Evolutionary conservation across 2,329 filamentous ascomycete species (phyloP).

Genomic region (Nigrospora sphaerica): DNA sequence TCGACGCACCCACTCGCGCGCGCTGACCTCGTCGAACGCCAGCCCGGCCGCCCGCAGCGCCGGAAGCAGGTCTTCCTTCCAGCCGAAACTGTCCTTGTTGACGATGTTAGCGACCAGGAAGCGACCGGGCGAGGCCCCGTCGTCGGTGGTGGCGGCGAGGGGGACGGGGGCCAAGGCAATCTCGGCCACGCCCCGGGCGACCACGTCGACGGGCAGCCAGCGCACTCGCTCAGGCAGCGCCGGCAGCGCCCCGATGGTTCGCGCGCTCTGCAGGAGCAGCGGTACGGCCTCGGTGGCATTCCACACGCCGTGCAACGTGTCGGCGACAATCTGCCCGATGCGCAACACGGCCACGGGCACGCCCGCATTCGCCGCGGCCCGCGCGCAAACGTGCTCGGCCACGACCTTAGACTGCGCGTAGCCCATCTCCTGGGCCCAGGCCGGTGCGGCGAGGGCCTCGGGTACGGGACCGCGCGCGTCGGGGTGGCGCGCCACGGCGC

Average conservation of each 20-base stretch:
- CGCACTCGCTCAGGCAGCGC: conserved; percentile 33
- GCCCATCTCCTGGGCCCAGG: conserved; percentile 32
- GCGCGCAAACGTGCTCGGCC: conserved; percentile 27
- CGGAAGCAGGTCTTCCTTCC: conserved; percentile 42
- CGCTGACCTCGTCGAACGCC: conserved; percentile 34
- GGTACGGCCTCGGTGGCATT: conserved; percentile 45
- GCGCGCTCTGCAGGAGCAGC: conserved; percentile 38
- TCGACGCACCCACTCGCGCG: conserved; percentile 33
- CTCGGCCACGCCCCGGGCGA: conserved; percentile 32
- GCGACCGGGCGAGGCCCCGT: conserved; percentile 3
- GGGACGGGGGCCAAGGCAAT: conserved; percentile 18
- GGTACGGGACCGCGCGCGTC: conserved; percentile 15
- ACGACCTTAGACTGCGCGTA: conserved; percentile 36
- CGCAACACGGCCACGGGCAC: conserved; percentile 30
- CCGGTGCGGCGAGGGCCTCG: conserved; percentile 26
- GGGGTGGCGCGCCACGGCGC: conserved; percentile 28
- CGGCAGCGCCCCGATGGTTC: conserved; percentile 35
- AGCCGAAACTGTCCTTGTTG: conserved; percentile 40
- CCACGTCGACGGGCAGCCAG: conserved; percentile 39
- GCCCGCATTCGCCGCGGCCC: conserved; percentile 22
- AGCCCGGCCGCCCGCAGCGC: conserved; percentile 35
- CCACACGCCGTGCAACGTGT: conserved; percentile 40
- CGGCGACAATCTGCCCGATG: conserved; percentile 44
- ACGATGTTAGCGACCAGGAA: conserved; percentile 38
- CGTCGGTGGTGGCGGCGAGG: no score